A percentile compares a stretch with the other conserved stretches of the same genome.
Evolutionary conservation across 2,329 filamentous ascomycete genomes (phyloP).

Genomic region (Aspergillus luchuensis): DNA sequence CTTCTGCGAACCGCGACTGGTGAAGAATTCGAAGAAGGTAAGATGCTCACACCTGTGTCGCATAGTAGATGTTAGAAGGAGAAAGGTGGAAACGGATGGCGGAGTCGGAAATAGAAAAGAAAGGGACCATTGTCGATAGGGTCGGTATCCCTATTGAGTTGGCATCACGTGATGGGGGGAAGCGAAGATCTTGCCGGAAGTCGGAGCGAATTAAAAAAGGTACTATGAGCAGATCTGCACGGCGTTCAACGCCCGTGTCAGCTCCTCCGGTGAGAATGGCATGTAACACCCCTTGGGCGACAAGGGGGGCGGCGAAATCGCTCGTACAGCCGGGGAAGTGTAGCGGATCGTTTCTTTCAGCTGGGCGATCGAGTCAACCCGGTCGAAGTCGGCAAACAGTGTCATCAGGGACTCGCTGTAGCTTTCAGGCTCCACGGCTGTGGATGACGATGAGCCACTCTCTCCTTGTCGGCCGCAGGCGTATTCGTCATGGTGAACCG

Average conservation of each 20-base stretch:
- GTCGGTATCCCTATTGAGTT: slow-evolving; percentile 1
- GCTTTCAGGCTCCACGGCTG: slow-evolving; percentile 38
- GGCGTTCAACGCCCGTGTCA: slow-evolving; percentile 41
- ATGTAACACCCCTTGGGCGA: slow-evolving; percentile 29
- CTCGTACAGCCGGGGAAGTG: slow-evolving; percentile 34
- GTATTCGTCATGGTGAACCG: slow-evolving; percentile 27
- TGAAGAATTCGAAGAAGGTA: background rate
- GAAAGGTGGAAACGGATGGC: slow-evolving; percentile 9
- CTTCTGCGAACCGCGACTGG: background rate
- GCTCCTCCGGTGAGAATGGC: slow-evolving; percentile 40
- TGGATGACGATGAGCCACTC: slow-evolving; percentile 39
- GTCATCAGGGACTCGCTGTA: slow-evolving; percentile 40
- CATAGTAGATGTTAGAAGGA: background rate
- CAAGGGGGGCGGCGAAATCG: slow-evolving; percentile 28
- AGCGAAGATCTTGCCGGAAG: slow-evolving; percentile 16
- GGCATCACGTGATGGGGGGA: slow-evolving; percentile 8
- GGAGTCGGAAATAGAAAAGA: background rate
- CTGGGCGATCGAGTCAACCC: slow-evolving; percentile 31
- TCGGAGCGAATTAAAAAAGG: slow-evolving; percentile 6
- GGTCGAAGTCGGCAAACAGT: slow-evolving; percentile 31
- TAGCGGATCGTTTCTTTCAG: slow-evolving; percentile 38
- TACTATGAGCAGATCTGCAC: slow-evolving; percentile 34
- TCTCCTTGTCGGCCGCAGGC: slow-evolving; percentile 29
- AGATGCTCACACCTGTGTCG: slow-evolving; percentile 12
- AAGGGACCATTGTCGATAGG: background rate